Evolutionary conservation across 495 filamentous ascomycete genomes (phyloP), one percentile per base, ranked within the genome.

Genomic region (Trichoderma virens): DNA sequence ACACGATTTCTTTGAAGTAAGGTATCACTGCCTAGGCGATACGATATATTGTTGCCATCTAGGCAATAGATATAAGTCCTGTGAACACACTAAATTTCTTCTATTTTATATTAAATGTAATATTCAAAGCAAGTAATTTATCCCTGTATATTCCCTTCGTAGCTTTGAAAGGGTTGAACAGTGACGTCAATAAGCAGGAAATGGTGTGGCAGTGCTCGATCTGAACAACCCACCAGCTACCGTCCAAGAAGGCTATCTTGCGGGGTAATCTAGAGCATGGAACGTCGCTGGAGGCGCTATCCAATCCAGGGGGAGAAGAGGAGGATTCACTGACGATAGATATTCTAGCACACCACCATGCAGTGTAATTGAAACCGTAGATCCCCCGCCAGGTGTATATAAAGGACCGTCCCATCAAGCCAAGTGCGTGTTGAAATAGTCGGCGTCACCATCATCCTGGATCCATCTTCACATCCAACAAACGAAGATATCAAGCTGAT

Each of bases 151-250:
- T n/a, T n/a, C n/a, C n/a, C n/a, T n/a, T n/a, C n/a, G n/a, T n/a
- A n/a, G n/a, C n/a, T n/a, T n/a, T n/a, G n/a, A n/a, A n/a, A n/a
- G n/a, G n/a, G n/a, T n/a, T n/a, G n/a, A n/a, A 35, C 34, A 23
- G 43, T 47, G 43, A 47, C 43, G 43, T 47, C 43, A 47, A 47
- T 20, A 7, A 47, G 43, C n/a, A 47, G 43, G 43, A 47, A n/a
- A 47, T 47, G 18, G n/a, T 47, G 43, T 47, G 43, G 43, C 43
- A 9, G 20, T 23, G 23, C 5, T 47, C 43, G 20, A 47, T 47
- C 43, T 47, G 18, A 23, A 20, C 20, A 43, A 20, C 43, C 20
- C 20, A n/a, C 23, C 20, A 20, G 18, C 9, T 20, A n/a, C 43
- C 43, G 43, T 47, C 20, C 18, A 47, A 20, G 4, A 20, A 47